phyloP scores from a whole-genome alignment of 768 basidiomycete species.

The Tulasnella sp. region DNA sequence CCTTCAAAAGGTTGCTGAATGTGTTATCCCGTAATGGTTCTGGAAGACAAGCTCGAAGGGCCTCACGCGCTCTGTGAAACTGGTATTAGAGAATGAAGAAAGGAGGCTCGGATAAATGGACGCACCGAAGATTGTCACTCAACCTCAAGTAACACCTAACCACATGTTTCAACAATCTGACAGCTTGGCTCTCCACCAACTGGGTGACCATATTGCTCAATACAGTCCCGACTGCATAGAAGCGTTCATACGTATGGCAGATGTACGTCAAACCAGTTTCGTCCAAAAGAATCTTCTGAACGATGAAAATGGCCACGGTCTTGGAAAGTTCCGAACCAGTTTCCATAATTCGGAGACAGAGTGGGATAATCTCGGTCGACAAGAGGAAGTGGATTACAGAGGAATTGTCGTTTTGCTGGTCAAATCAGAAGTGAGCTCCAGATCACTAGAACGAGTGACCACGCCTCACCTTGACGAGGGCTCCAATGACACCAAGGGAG shows the following conservation, averaged over 20 bases:
- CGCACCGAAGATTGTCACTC: constrained; percentile 88
- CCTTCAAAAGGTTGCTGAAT: constrained; percentile 83
- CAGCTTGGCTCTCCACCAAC: constrained; percentile 94
- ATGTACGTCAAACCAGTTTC: constrained; percentile 97
- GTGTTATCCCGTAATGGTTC: constrained; percentile 91
- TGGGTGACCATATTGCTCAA: constrained; percentile 98
- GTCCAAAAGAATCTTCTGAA: constrained; percentile 92
- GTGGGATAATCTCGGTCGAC: constrained; percentile 97
- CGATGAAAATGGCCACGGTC: constrained; percentile 99
- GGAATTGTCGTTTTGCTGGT: constrained; percentile 96
- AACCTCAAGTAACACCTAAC: constrained; percentile 92
- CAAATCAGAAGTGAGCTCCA: constrained; percentile 4
- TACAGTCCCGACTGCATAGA: constrained; percentile 97
- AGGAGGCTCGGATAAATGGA: constrained; percentile 11
- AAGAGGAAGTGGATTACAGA: constrained; percentile 98
- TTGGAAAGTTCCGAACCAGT: constrained; percentile 97
- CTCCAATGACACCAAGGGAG: constrained; percentile 97
- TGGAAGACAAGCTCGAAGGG: constrained; percentile 86
- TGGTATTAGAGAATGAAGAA: neutral
- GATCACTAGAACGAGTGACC: neutral
- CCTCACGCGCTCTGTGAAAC: constrained; percentile 71
- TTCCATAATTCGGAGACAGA: constrained; percentile 99
- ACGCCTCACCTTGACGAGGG: constrained; percentile 76
- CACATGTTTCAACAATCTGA: constrained; percentile 90
- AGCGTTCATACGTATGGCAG: constrained; percentile 99